These are phyloP conservation scores for Cymbopogon flexuosus DNA, from an alignment of 202 grass and related monocot species.

Conservation along the genomic window DNA sequence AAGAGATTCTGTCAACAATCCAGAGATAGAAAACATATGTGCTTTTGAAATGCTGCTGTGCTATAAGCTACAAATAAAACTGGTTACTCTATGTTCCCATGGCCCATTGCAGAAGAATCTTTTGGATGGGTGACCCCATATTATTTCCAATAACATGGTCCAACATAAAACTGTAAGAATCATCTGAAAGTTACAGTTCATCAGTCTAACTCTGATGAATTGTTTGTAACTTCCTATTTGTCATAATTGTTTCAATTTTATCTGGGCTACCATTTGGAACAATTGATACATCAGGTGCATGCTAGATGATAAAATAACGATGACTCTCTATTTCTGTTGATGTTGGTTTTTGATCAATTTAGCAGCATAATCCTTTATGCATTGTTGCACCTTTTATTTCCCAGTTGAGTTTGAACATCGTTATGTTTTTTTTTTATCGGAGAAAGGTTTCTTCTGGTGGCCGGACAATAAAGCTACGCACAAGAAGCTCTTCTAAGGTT, in stretches of 20 bases:
- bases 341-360: background rate
- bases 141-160: background rate
- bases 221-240: background rate
- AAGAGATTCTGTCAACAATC: background rate
- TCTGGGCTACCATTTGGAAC: background rate
- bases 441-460: conserved; percentile 79
- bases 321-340: background rate
- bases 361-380: background rate
- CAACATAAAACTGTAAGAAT: background rate
- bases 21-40: conserved; percentile 3
- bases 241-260: conserved; percentile 6
- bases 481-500: conserved; percentile 68
- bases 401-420: conserved; percentile 26
- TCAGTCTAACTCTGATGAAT: background rate
- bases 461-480: conserved; percentile 63
- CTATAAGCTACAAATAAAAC: background rate
- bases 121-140: background rate
- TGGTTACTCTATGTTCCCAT: background rate
- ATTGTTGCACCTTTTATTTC: conserved; percentile 4
- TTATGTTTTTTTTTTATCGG: conserved; percentile 35
- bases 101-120: background rate
- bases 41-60: background rate
- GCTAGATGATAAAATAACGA: background rate
- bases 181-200: conserved; percentile 6
- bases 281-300: background rate